These are phyloP conservation scores for Xylaria grammica DNA, from an alignment of 495 filamentous ascomycete species.

Conservation along the genomic window DNA sequence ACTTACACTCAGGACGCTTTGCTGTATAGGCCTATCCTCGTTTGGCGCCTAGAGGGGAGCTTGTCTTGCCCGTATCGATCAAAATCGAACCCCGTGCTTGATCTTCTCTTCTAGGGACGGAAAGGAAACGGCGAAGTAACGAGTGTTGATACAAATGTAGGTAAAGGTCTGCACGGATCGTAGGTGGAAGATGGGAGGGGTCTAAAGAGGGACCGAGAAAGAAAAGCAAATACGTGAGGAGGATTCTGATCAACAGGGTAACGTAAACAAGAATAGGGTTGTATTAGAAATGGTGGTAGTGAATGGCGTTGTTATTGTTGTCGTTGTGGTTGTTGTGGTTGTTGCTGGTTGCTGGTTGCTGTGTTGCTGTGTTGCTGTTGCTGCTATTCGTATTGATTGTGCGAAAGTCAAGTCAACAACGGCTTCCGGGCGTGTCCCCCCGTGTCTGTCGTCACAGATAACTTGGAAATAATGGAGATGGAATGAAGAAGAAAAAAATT, in stretches of 20 bases:
- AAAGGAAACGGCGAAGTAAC: conserved; percentile 19
- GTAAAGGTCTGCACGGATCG: conserved; percentile 23
- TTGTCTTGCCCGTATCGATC: conserved; percentile 3
- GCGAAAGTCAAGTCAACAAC: background rate
- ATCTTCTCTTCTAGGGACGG: conserved; percentile 9
- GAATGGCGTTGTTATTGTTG: background rate
- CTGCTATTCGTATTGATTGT: too few species aligned
- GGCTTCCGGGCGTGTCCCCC: too few species aligned
- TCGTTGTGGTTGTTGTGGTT: background rate
- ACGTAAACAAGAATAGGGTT: conserved; percentile 8
- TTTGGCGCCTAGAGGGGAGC: background rate
- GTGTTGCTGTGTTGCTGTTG: too few species aligned
- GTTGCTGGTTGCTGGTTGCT: too few species aligned
- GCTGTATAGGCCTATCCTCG: background rate
- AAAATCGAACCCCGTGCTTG: conserved; percentile 16
- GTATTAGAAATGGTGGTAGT: background rate
- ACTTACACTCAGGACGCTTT: conserved; percentile 25
- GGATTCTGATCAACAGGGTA: conserved; percentile 21
- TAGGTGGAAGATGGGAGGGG: conserved; percentile 21
- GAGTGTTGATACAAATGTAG: conserved; percentile 19
- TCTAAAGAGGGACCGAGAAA: conserved; percentile 24
- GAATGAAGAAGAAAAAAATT: background rate
- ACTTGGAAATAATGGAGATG: background rate
- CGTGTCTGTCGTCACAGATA: background rate
- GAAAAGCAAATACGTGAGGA: conserved; percentile 10